Evolutionary conservation across 768 basidiomycete species (phyloP).

Genomic region (Floccularia luteovirens): DNA sequence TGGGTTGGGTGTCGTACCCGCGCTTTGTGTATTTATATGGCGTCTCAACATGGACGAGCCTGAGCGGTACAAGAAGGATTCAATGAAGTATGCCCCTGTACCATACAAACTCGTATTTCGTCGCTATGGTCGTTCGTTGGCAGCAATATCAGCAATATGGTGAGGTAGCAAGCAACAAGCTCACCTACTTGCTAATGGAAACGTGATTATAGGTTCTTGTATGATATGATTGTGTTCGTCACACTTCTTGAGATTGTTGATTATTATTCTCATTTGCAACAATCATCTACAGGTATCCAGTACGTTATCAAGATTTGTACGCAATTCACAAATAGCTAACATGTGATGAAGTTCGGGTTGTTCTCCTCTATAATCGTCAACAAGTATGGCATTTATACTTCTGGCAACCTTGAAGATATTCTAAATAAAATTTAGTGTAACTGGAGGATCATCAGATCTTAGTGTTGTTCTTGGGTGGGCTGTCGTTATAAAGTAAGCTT

Average conservation of each 20-base stretch:
- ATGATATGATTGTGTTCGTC: constrained; percentile 76
- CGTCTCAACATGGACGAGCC: constrained; percentile 82
- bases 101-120: constrained; percentile 73
- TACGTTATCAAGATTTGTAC: background rate
- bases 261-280: background rate
- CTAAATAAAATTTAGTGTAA: constrained; percentile 36
- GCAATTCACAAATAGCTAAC: constrained; percentile 1
- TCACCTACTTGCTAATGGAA: background rate
- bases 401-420: background rate
- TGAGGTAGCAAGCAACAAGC: constrained; percentile 16
- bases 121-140: constrained; percentile 71
- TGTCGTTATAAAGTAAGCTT: constrained; percentile 72
- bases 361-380: constrained; percentile 74
- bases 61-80: constrained; percentile 60
- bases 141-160: constrained; percentile 76
- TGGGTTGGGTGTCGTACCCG: constrained; percentile 78
- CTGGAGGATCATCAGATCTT: constrained; percentile 42
- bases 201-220: constrained; percentile 64
- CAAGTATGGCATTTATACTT: constrained; percentile 33
- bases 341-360: constrained; percentile 53
- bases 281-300: no score
- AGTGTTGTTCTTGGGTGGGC: constrained; percentile 74
- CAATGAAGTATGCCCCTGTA: constrained; percentile 67
- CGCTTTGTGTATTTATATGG: constrained; percentile 78
- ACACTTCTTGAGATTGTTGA: constrained; percentile 14